These are phyloP conservation scores for Candida sp. DNA, from an alignment of 1,139 yeast species.

Conservation along the genomic window DNA sequence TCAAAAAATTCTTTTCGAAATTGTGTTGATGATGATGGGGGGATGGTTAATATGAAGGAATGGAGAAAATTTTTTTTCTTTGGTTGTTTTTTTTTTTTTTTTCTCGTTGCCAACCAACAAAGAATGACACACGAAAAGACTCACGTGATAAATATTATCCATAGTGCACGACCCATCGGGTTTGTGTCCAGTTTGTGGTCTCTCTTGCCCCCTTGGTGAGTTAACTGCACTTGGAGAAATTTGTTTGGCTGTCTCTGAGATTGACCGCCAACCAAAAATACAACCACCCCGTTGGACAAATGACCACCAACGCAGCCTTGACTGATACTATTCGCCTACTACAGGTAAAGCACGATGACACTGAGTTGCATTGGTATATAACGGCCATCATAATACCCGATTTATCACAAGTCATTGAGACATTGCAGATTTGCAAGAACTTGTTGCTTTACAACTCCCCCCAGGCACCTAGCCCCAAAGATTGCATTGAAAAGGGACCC, in stretches of 20 bases:
- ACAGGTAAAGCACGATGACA: constrained; percentile 28
- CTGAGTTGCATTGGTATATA: constrained; percentile 47
- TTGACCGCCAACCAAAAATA: neutral
- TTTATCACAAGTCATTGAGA: constrained; percentile 43
- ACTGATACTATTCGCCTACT: constrained; percentile 7
- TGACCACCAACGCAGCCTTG: constrained; percentile 1
- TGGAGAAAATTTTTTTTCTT: neutral
- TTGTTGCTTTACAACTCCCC: constrained; percentile 43
- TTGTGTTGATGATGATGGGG: neutral
- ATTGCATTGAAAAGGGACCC: constrained; percentile 38
- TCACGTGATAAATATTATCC: neutral
- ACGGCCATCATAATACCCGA: constrained; percentile 36
- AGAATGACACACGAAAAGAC: neutral
- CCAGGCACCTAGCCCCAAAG: constrained; percentile 34
- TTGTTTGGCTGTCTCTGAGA: too few species aligned
- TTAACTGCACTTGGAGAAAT: neutral
- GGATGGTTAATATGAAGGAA: constrained; percentile 6
- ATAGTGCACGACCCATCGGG: neutral
- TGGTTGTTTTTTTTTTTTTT: neutral
- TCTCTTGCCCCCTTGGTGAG: neutral
- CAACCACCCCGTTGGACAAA: neutral
- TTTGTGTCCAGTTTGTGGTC: neutral
- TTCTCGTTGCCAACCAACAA: neutral
- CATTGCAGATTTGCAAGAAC: constrained; percentile 43
- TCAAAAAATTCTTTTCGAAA: neutral